These are phyloP conservation scores for Geoglossum glabrum DNA, from an alignment of 495 filamentous ascomycete species.

Conservation along the genomic window DNA sequence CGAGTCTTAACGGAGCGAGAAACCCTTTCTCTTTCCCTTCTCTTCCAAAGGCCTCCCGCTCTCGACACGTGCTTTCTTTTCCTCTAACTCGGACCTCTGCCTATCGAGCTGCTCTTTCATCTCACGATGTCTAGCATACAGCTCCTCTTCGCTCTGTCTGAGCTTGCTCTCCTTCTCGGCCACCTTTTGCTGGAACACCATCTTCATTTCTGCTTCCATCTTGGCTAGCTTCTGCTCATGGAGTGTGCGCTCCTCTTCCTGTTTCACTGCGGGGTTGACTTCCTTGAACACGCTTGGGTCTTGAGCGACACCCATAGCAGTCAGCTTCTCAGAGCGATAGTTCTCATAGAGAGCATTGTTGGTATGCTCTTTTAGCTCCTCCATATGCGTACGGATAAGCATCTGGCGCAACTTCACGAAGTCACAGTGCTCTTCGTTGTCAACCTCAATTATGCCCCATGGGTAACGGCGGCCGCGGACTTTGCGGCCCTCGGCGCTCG, in stretches of 20 bases:
- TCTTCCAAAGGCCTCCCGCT: constrained; percentile 89
- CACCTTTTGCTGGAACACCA: constrained; percentile 99
- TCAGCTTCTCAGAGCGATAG: constrained; percentile 98
- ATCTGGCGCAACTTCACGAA: constrained; percentile 99
- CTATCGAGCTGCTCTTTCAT: constrained; percentile 99
- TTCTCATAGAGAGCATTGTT: constrained; percentile 98
- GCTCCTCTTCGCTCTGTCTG: constrained; percentile 95
- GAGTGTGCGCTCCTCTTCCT: constrained; percentile 90
- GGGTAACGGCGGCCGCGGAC: constrained; percentile 93
- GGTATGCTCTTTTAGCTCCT: constrained; percentile 99
- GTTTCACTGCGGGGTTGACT: constrained; percentile 99
- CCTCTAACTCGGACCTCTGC: constrained; percentile 82
- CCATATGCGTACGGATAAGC: constrained; percentile 99
- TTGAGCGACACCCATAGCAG: constrained; percentile 92
- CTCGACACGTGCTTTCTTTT: constrained; percentile 89
- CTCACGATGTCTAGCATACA: constrained; percentile 92
- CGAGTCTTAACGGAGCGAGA: constrained; percentile 75
- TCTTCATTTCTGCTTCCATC: constrained; percentile 99
- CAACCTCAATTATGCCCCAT: constrained; percentile 97
- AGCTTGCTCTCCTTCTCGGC: constrained; percentile 98
- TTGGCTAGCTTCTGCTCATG: constrained; percentile 99
- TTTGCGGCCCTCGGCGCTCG: constrained; percentile 76
- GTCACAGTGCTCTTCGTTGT: constrained; percentile 99
- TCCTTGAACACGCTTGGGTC: constrained; percentile 99
- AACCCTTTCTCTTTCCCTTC: constrained; percentile 87